Evolutionary conservation across 768 basidiomycete species (phyloP).

Genomic region (Pisolithus orientalis): DNA sequence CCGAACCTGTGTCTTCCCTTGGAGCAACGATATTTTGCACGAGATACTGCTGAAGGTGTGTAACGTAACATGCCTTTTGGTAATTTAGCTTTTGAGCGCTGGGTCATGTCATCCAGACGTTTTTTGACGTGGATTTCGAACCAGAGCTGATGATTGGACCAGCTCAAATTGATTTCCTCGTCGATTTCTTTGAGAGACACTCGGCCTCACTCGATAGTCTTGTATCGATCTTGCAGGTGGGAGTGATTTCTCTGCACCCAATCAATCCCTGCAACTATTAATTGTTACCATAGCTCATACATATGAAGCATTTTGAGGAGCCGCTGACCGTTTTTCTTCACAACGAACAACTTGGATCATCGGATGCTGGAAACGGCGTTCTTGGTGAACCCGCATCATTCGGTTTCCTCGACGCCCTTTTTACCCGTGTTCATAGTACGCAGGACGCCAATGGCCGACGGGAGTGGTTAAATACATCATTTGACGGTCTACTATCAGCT

Average conservation of each 20-base stretch:
- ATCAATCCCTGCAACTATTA: neutral
- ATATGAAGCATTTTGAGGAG: conserved; percentile 69
- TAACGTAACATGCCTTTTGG: neutral
- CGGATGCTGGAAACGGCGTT: neutral
- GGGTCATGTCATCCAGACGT: conserved; percentile 36
- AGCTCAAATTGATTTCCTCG: conserved; percentile 44
- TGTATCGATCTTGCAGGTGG: conserved; percentile 57
- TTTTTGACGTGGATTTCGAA: conserved; percentile 58
- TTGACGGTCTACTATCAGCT: conserved; percentile 26
- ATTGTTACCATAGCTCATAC: conserved; percentile 40
- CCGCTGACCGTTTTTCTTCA: conserved; percentile 37
- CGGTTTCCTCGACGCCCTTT: conserved; percentile 33
- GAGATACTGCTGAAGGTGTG: conserved; percentile 49
- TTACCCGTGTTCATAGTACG: conserved; percentile 28
- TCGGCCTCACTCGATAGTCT: conserved; percentile 51
- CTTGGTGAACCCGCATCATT: conserved; percentile 17
- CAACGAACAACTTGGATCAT: conserved; percentile 3
- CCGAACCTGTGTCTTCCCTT: conserved; percentile 43
- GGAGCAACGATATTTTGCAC: conserved; percentile 43
- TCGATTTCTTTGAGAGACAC: conserved; percentile 52
- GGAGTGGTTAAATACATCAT: conserved; percentile 21
- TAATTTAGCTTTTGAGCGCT: neutral
- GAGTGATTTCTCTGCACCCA: neutral
- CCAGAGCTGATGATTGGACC: conserved; percentile 61
- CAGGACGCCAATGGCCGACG: conserved; percentile 10